A percentile compares a stretch with the other conserved stretches of the same genome.
phyloP scores from a whole-genome alignment of 257 asterid genomes.

The Apocynum venetum region DNA sequence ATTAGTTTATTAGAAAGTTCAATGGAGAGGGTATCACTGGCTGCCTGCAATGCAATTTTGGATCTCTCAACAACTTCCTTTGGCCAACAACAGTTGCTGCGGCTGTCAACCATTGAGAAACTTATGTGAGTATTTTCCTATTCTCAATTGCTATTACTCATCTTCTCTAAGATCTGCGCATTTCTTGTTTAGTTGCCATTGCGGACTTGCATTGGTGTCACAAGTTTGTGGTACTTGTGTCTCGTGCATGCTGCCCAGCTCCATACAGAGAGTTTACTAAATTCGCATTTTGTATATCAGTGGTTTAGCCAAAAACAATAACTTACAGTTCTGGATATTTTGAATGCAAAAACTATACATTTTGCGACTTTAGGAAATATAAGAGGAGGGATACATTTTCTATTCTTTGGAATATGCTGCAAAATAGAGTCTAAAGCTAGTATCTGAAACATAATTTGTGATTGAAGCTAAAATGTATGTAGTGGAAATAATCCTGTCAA shows the following conservation, averaged over 20 bases:
- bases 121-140: slow-evolving; percentile 51
- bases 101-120: slow-evolving; percentile 41
- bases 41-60: slow-evolving; percentile 66
- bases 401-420: background rate
- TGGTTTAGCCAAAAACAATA: background rate
- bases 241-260: background rate
- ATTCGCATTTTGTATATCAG: background rate
- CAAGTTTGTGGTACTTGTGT: background rate
- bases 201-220: background rate
- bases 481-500: background rate
- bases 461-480: background rate
- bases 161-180: background rate
- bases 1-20: slow-evolving; percentile 38
- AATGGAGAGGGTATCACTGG: slow-evolving; percentile 35
- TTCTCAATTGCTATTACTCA: background rate
- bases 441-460: background rate
- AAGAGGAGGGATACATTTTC: background rate
- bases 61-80: slow-evolving; percentile 59
- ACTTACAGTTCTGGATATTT: background rate
- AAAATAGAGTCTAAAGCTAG: background rate
- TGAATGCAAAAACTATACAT: background rate
- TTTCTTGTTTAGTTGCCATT: background rate
- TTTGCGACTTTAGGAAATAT: background rate
- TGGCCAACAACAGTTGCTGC: slow-evolving; percentile 52
- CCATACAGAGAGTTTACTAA: background rate